These are phyloP conservation scores for Fusarium musae DNA, from an alignment of 2,329 filamentous ascomycete genomes.

Conservation along the genomic window DNA sequence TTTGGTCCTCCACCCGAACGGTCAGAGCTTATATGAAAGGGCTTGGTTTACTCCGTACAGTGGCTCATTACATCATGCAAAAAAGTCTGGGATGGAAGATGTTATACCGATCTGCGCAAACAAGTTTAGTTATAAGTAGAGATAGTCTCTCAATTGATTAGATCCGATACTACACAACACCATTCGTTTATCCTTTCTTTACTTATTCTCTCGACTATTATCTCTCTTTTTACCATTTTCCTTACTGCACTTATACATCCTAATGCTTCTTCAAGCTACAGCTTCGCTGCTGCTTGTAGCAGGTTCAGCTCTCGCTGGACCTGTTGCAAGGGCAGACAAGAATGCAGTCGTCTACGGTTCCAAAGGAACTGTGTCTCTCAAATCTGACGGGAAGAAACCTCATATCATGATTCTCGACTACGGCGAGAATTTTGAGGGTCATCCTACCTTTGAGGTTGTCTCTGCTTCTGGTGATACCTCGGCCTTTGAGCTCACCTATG, in stretches of 20 bases:
- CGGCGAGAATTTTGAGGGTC: neutral
- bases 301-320: neutral
- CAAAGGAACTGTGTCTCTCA: neutral
- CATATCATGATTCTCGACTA: neutral
- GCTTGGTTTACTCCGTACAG: neutral
- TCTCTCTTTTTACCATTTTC: neutral
- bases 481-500: neutral
- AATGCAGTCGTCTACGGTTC: neutral
- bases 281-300: neutral
- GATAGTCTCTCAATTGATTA: rapidly evolving
- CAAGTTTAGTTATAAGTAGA: rapidly evolving
- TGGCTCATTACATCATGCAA: neutral
- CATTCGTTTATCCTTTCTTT: rapidly evolving
- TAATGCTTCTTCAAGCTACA: neutral
- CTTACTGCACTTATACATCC: neutral
- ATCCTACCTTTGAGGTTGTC: neutral
- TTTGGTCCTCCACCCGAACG: neutral
- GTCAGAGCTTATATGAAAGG: neutral
- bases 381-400: neutral
- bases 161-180: neutral
- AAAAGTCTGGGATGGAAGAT: neutral
- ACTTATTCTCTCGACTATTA: rapidly evolving
- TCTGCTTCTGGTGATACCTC: neutral
- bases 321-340: neutral
- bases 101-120: rapidly evolving